phyloP scores from a whole-genome alignment of 176 grass and related monocot genomes.

The Oryza glumipatula region DNA sequence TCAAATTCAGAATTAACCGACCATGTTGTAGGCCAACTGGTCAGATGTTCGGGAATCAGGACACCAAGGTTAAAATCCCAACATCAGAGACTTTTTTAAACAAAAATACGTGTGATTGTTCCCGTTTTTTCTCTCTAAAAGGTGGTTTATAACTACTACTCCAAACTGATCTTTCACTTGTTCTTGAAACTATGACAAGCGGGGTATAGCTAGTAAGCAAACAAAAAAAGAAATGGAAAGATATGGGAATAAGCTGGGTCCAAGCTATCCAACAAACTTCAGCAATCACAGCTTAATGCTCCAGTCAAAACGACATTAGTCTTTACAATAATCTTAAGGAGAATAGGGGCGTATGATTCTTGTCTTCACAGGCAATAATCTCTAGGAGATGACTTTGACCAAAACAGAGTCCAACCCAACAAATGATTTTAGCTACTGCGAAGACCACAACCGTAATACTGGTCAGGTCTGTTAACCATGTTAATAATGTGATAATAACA shows the following conservation, averaged over 20 bases:
- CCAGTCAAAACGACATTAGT: background rate
- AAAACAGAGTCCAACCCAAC: background rate
- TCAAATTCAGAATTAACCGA: conserved; percentile 8
- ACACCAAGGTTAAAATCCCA: background rate
- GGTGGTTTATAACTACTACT: background rate
- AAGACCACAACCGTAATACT: background rate
- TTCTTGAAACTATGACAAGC: too few relatives aligned
- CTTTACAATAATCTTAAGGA: background rate
- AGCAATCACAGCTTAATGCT: background rate
- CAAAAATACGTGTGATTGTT: background rate
- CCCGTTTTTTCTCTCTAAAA: background rate
- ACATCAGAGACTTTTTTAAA: background rate
- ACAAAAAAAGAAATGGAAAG: background rate
- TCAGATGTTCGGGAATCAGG: background rate
- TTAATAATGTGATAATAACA: background rate
- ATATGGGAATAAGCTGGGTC: background rate
- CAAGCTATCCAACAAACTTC: background rate
- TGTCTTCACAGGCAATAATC: background rate
- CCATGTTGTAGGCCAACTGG: background rate
- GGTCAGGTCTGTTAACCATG: background rate
- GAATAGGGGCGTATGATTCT: background rate
- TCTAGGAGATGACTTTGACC: background rate
- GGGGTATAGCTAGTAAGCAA: background rate
- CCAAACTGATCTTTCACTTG: background rate
- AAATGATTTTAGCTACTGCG: background rate